A percentile compares a stretch with the other conserved stretches of the same genome.
These are phyloP conservation scores for Auricularia sp. DNA, from an alignment of 768 basidiomycete genomes.

Conservation along the genomic window DNA sequence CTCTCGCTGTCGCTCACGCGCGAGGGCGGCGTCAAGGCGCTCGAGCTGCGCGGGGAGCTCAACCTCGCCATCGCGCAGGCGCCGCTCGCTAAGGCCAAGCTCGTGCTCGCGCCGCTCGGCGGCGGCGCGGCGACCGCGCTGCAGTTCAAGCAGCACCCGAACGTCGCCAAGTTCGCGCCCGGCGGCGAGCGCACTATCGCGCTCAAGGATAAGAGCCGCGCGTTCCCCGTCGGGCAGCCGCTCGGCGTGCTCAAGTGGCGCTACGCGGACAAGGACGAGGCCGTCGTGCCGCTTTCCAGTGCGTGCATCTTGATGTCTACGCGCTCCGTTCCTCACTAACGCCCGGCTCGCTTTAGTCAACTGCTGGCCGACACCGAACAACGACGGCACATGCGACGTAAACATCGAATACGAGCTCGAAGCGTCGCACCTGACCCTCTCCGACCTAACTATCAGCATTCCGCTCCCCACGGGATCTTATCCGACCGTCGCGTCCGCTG, in stretches of 20 bases:
- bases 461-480: conserved; percentile 88
- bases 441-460: conserved; percentile 82
- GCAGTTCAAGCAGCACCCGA: conserved; percentile 96
- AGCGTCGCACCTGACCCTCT: conserved; percentile 64
- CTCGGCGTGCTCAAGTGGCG: conserved; percentile 90
- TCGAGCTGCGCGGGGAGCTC: conserved; percentile 93
- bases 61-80: conserved; percentile 79
- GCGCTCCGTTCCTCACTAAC: conserved; percentile 5
- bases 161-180: conserved; percentile 77
- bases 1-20: conserved; percentile 72
- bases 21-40: conserved; percentile 81
- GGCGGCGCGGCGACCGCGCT: conserved; percentile 49
- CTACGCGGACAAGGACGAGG: conserved; percentile 84
- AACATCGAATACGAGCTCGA: conserved; percentile 97
- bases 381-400: conserved; percentile 87
- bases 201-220: conserved; percentile 70
- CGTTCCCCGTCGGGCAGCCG: conserved; percentile 82
- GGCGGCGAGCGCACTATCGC: conserved; percentile 59
- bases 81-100: conserved; percentile 55
- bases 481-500: conserved; percentile 62
- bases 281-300: conserved; percentile 85
- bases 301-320: conserved; percentile 21
- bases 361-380: conserved; percentile 91
- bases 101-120: conserved; percentile 49
- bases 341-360: conserved; percentile 48